These are phyloP conservation scores for Ploettnerulaceae sp. DNA, from an alignment of 2,329 filamentous ascomycete genomes.

Conservation along the genomic window DNA sequence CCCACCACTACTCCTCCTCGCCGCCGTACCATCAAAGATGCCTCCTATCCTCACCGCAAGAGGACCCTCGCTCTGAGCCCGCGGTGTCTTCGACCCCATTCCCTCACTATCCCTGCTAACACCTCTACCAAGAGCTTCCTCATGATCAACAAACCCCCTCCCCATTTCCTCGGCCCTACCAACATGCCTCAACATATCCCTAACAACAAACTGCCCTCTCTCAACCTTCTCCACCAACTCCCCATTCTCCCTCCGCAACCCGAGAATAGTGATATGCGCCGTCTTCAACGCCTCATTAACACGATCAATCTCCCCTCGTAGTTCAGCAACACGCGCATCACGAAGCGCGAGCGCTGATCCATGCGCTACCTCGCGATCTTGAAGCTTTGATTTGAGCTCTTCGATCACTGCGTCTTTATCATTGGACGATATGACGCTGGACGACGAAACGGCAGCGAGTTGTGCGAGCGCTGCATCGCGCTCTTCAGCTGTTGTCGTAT, in stretches of 20 bases:
- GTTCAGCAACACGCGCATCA: conserved; percentile 46
- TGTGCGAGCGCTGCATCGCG: conserved; percentile 17
- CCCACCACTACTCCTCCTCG: conserved; percentile 29
- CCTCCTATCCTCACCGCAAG: conserved; percentile 19
- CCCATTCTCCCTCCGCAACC: conserved; percentile 44
- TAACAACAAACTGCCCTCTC: conserved; percentile 42
- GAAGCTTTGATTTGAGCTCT: conserved; percentile 9
- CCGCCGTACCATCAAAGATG: conserved; percentile 22
- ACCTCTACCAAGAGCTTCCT: conserved; percentile 9
- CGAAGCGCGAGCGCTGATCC: conserved; percentile 46
- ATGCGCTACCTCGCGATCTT: conserved; percentile 32
- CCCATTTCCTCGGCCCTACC: conserved; percentile 45
- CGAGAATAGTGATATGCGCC: conserved; percentile 44
- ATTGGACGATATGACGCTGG: conserved; percentile 19
- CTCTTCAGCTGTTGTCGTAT: background rate
- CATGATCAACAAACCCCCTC: conserved; percentile 38
- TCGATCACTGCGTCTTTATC: conserved; percentile 26
- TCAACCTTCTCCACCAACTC: conserved; percentile 45
- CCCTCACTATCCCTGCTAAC: background rate
- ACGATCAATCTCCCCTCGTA: conserved; percentile 45
- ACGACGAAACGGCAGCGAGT: background rate
- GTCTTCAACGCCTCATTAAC: conserved; percentile 42
- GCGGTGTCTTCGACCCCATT: background rate
- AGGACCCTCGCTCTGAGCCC: background rate
- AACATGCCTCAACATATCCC: conserved; percentile 48